Evolutionary conservation across 768 basidiomycete species (phyloP).

Genomic region (Rubroboletus satanas): DNA sequence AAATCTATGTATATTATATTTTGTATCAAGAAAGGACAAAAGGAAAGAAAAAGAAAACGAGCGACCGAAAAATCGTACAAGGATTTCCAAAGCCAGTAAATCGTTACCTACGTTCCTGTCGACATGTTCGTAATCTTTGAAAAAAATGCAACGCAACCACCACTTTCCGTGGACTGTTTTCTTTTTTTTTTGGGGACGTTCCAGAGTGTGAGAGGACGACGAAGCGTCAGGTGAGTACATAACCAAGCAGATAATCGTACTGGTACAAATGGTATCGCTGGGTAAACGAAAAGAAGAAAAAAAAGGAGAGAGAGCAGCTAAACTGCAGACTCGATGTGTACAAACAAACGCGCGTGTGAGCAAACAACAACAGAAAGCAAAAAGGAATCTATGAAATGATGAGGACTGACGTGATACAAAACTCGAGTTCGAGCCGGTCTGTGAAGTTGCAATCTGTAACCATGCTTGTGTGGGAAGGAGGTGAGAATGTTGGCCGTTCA

Average conservation of each 20-base stretch:
- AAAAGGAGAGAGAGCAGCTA: not conserved
- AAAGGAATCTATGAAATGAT: slow-evolving; percentile 12
- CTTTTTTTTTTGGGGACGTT: not conserved
- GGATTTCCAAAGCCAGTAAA: no score
- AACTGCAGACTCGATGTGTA: slow-evolving; percentile 1
- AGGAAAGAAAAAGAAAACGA: not conserved
- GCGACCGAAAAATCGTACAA: not conserved
- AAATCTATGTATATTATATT: not conserved
- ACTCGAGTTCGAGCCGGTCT: not conserved
- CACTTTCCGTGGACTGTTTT: not conserved
- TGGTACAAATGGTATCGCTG: slow-evolving; percentile 18
- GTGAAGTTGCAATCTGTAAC: not conserved
- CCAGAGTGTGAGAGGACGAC: not conserved
- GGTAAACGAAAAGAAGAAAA: not conserved
- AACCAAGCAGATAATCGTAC: slow-evolving; percentile 16
- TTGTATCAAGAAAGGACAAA: not conserved
- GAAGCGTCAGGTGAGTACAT: slow-evolving; percentile 8
- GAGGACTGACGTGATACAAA: slow-evolving; percentile 7
- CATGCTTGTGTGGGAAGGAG: not conserved
- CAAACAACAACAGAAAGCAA: slow-evolving; percentile 14
- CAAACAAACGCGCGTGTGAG: slow-evolving; percentile 5
- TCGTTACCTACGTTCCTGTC: not conserved
- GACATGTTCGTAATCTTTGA: no score
- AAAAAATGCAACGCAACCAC: no score
- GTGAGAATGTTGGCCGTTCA: slow-evolving; percentile 9